phyloP scores from a whole-genome alignment of 352 stramenopile genomes.

The Bremia lactucae region DNA sequence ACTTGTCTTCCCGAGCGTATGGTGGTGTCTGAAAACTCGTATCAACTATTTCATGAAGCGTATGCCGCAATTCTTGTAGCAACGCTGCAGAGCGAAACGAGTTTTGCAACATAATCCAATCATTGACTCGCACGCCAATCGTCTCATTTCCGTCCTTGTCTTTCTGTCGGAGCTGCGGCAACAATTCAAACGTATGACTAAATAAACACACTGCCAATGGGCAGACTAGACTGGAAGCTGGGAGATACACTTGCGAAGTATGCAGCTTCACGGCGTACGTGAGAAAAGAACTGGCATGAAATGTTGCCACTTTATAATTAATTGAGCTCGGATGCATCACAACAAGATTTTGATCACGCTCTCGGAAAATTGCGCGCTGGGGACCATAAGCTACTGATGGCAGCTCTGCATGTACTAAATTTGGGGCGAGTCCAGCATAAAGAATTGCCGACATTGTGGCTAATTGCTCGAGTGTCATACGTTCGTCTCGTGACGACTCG shows the following conservation, averaged over 20 bases:
- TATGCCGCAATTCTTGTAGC: constrained; percentile 33
- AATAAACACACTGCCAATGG: constrained; percentile 59
- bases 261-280: constrained; percentile 76
- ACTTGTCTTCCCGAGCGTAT: constrained; percentile 6
- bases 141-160: constrained; percentile 20
- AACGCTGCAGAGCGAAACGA: constrained; percentile 47
- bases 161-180: constrained; percentile 34
- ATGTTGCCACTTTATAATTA: constrained; percentile 48
- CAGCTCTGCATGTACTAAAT: constrained; percentile 83
- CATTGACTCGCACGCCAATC: constrained; percentile 52
- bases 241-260: constrained; percentile 76
- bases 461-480: constrained; percentile 37
- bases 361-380: constrained; percentile 29
- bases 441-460: constrained; percentile 58
- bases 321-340: constrained; percentile 65
- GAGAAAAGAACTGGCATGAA: constrained; percentile 46
- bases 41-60: constrained; percentile 24
- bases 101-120: constrained; percentile 54
- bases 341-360: constrained; percentile 36
- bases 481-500: constrained; percentile 2
- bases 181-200: constrained; percentile 44
- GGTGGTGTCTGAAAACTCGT: constrained; percentile 28
- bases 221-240: constrained; percentile 51
- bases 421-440: constrained; percentile 84
- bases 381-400: constrained; percentile 14